These are phyloP conservation scores for Neolecta irregularis DNA, from an alignment of 1,139 yeast genomes.

Conservation along the genomic window DNA sequence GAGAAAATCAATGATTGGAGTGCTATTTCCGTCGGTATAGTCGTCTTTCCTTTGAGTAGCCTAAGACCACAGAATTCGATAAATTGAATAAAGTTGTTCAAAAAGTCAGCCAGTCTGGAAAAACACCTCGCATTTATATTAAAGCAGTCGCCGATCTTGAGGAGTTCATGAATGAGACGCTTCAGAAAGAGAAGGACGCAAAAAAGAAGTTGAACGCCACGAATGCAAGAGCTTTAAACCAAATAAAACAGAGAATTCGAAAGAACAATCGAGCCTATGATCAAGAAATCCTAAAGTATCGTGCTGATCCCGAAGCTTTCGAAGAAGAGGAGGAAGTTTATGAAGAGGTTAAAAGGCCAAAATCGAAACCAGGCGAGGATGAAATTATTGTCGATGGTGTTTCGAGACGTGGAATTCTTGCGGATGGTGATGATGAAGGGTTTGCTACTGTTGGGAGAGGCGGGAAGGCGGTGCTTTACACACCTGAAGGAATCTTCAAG, in stretches of 20 bases:
- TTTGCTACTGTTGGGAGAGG: slow-evolving; percentile 30
- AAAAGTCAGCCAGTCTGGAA: slow-evolving; percentile 55
- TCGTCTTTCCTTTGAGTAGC: too few relatives aligned
- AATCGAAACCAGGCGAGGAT: slow-evolving; percentile 9
- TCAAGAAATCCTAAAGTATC: slow-evolving; percentile 42
- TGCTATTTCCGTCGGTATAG: slow-evolving; percentile 33
- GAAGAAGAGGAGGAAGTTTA: slow-evolving; percentile 14
- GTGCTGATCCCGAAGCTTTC: slow-evolving; percentile 37
- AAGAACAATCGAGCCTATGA: slow-evolving; percentile 60
- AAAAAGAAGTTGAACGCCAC: slow-evolving; percentile 67
- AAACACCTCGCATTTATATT: slow-evolving; percentile 57
- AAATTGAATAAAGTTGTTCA: slow-evolving; percentile 50
- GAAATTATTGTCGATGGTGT: slow-evolving; percentile 8
- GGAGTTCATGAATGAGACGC: slow-evolving; percentile 43
- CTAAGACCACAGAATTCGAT: slow-evolving; percentile 55
- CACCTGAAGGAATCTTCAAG: slow-evolving; percentile 43
- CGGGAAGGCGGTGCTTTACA: slow-evolving; percentile 26
- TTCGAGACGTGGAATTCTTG: slow-evolving; percentile 14
- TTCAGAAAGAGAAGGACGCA: slow-evolving; percentile 41
- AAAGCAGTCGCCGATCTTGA: slow-evolving; percentile 59
- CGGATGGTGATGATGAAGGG: slow-evolving; percentile 25
- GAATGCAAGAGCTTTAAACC: slow-evolving; percentile 75
- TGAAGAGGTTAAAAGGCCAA: too few relatives aligned
- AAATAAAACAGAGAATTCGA: slow-evolving; percentile 75
- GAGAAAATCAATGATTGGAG: slow-evolving; percentile 71